Conservation (phyloP, 257 asterid genomes). For the Solanum commersonii region DNA sequence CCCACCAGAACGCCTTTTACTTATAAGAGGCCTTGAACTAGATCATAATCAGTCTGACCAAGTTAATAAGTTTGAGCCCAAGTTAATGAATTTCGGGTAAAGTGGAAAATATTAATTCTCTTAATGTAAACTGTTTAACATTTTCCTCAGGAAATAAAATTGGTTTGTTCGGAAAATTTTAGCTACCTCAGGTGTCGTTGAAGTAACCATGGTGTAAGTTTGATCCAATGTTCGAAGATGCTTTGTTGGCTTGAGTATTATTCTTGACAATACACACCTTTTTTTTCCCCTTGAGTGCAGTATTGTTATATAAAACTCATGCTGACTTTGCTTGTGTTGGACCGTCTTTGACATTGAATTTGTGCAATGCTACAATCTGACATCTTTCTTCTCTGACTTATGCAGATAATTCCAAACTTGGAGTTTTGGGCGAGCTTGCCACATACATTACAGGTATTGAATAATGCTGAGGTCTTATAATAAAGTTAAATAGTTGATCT, state of each 20-base stretch:
- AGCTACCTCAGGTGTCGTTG: neutral
- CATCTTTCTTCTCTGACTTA: neutral
- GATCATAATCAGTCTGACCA: neutral
- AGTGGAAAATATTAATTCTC: neutral
- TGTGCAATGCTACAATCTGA: neutral
- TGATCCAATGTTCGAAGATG: neutral
- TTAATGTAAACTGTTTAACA: neutral
- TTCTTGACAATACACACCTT: neutral
- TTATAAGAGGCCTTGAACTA: neutral
- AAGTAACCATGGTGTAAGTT: neutral
- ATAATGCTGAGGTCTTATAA: neutral
- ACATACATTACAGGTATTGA: conserved; percentile 62
- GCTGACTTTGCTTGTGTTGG: neutral
- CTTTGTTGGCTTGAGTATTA: neutral
- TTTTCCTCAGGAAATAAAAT: neutral
- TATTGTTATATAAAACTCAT: neutral
- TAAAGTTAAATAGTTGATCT: neutral
- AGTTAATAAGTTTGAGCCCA: neutral
- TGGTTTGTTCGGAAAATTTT: neutral
- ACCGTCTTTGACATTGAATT: neutral
- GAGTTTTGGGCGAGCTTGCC: conserved; percentile 93
- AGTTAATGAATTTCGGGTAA: neutral
- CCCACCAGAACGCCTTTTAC: neutral
- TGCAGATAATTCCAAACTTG: conserved; percentile 81
- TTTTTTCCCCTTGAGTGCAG: neutral